These are phyloP conservation scores for Arabis alpina DNA, from an alignment of 345 rosid species.

Conservation along the genomic window DNA sequence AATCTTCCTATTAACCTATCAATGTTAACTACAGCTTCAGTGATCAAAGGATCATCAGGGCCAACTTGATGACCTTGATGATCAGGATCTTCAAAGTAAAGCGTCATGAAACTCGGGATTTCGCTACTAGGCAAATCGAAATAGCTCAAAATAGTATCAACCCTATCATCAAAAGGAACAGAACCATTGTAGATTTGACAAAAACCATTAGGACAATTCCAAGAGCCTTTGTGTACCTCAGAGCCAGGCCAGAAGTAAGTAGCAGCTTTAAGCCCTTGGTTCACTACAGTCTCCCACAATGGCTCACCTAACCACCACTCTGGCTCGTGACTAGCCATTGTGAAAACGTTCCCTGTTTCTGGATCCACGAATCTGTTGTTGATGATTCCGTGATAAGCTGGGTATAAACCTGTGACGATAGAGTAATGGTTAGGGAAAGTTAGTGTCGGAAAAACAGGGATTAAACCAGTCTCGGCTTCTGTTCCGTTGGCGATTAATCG, in stretches of 20 bases:
- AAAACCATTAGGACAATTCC: slow-evolving; percentile 68
- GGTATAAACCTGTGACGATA: slow-evolving; percentile 91
- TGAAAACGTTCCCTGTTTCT: slow-evolving; percentile 55
- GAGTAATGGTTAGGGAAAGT: slow-evolving; percentile 97
- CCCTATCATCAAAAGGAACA: slow-evolving; percentile 85
- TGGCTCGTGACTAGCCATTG: slow-evolving; percentile 80
- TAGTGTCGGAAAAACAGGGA: slow-evolving; percentile 85
- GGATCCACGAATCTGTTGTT: slow-evolving; percentile 79
- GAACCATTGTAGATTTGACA: slow-evolving; percentile 73
- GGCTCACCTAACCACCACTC: slow-evolving; percentile 99
- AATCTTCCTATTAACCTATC: slow-evolving; percentile 80
- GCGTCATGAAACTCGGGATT: slow-evolving; percentile 76
- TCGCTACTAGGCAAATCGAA: slow-evolving; percentile 74
- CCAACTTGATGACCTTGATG: slow-evolving; percentile 95
- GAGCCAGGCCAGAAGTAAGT: slow-evolving; percentile 98
- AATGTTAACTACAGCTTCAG: slow-evolving; percentile 74
- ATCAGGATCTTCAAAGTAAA: slow-evolving; percentile 97
- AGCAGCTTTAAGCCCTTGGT: slow-evolving; percentile 81
- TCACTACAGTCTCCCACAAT: slow-evolving; percentile 86
- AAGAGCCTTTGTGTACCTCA: slow-evolving; percentile 90
- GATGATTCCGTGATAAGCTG: slow-evolving; percentile 82
- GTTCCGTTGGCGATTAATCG: slow-evolving; percentile 82
- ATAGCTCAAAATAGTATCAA: slow-evolving; percentile 71
- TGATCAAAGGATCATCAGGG: slow-evolving; percentile 83
- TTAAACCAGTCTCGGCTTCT: slow-evolving; percentile 82